Conservation (phyloP, 148 eudicot genomes). For the Dysphania ambrosioides region DNA sequence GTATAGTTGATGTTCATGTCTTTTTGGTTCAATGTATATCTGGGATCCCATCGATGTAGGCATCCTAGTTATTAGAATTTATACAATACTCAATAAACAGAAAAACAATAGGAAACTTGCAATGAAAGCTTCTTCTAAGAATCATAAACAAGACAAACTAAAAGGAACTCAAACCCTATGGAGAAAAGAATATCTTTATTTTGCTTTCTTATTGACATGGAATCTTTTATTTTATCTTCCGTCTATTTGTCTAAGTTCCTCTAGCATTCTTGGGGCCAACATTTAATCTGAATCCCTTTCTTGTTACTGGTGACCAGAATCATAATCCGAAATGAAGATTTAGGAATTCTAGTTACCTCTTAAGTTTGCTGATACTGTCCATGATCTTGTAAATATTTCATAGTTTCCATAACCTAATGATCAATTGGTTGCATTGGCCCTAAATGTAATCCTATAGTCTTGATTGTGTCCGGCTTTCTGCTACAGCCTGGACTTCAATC, state of each 20-base stretch:
- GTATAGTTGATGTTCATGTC: background rate
- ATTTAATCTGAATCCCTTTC: no score
- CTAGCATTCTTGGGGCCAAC: no score
- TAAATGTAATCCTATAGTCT: background rate
- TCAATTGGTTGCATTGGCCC: background rate
- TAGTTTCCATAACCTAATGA: background rate
- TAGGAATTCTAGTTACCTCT: background rate
- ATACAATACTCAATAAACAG: no score
- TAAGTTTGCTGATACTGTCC: background rate
- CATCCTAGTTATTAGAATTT: background rate
- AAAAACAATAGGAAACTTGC: no score
- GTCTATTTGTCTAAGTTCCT: background rate
- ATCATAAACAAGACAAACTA: no score
- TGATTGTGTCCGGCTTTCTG: slow-evolving; percentile 5
- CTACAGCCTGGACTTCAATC: background rate
- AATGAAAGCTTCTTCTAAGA: no score
- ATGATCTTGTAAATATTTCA: background rate
- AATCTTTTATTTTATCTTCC: background rate
- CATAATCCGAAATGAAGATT: no score
- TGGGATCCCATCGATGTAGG: background rate
- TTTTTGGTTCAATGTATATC: background rate
- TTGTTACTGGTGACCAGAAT: background rate
- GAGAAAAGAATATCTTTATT: background rate
- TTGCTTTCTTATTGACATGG: background rate
- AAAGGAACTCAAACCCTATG: background rate